Base-by-base conservation (phyloP, 2,329 filamentous ascomycete genomes). In the Pseudonectria buxi region DNA sequence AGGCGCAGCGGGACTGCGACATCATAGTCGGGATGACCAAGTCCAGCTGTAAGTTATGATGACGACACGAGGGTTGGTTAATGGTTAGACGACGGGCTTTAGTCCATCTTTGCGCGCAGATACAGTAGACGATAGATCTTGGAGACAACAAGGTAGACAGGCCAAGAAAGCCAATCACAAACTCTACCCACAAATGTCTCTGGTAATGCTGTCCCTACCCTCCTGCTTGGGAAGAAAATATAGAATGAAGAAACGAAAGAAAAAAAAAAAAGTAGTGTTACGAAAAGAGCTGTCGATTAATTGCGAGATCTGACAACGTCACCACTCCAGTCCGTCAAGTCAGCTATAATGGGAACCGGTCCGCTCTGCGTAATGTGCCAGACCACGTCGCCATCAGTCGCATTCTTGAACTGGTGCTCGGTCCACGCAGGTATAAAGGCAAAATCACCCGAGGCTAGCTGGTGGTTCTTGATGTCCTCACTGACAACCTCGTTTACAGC, bases 361-460 rank as follows among this genome's bases (percentile, higher is more conserved):
- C 80, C 81, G 45, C 72, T 77, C 14, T 80, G 69, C 5, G 78
- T 75, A 29, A 86, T 71, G 10, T 83, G 70, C 76, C 80, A 83
- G 26, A 77, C 71, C 2, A 81, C 62, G 30, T 81, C 76, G 32
- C 51, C 56, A 28, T 78, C 74, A 2, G 71, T 71, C 26, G 83
- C 73, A 48, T 86, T 86, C 14, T 79, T 64, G 35, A 81, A 71
- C 54, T 85, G 80, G 58, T 86, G 80, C 54, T 86, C 81, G 1
- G 76, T 75, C 68, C 72, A 84, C 0, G 80, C 74, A 1, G 82
- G 82, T 10, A 86, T 72, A 36, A 84, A 68, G 3, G 79, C 80
- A 56, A 83, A 86, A 54, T 86, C 81, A 0, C 83, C 82, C 0
- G 75, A 67, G 2, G 58, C 57, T 6, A 87, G 65, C 13, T 73